Percentiles rank a stretch among this genome's conserved stretches.
Evolutionary conservation across 1,284 basidiomycete genomes (phyloP).

Genomic region (Trichosporon sp.): DNA sequence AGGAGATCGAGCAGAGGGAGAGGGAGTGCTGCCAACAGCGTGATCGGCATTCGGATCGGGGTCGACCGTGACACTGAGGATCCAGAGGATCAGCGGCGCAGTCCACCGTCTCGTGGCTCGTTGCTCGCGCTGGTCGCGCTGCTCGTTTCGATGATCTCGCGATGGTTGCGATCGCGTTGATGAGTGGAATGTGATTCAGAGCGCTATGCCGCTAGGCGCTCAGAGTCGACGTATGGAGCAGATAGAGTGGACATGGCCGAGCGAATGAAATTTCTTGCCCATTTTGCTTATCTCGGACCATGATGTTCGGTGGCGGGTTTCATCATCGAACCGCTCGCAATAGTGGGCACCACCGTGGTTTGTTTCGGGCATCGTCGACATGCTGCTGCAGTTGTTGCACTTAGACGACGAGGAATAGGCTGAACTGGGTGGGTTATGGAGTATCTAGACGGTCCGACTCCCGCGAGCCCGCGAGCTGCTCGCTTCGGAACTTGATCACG

Average conservation of each 20-base stretch:
- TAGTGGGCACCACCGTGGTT: not conserved
- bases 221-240: too few species aligned
- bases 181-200: not conserved
- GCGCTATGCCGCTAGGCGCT: too few species aligned
- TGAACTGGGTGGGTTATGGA: too few species aligned
- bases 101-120: not conserved
- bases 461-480: too few species aligned
- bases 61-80: not conserved
- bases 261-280: not conserved
- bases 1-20: not conserved
- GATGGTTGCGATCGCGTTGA: not conserved
- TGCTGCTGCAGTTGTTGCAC: too few species aligned
- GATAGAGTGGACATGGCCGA: not conserved
- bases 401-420: too few species aligned
- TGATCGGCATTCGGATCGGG: not conserved
- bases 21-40: not conserved
- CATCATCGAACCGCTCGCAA: not conserved
- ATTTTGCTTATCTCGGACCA: not conserved
- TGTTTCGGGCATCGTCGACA: too few species aligned
- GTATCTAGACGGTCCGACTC: too few species aligned
- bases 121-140: too few species aligned
- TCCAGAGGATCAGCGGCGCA: not conserved
- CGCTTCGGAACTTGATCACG: too few species aligned
- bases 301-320: not conserved
- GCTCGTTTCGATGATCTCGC: too few species aligned